Conservation (phyloP, 257 asterid species). For the Fraxinus cuspidata region DNA sequence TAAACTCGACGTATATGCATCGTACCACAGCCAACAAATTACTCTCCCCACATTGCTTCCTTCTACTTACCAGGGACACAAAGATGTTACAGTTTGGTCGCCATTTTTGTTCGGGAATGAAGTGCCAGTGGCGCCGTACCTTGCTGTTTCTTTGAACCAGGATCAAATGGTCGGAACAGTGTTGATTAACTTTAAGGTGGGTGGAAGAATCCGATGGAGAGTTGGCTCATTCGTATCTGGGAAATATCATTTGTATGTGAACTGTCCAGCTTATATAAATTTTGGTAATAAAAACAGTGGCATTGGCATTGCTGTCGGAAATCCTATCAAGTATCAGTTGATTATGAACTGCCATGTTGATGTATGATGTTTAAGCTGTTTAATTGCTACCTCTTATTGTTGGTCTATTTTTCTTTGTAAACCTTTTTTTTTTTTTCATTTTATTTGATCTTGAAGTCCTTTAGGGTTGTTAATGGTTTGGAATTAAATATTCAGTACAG, state of each 20-base stretch:
- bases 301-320: conserved; percentile 29
- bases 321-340: conserved; percentile 51
- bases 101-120: conserved; percentile 53
- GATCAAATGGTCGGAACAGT: conserved; percentile 52
- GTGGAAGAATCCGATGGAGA: conserved; percentile 70
- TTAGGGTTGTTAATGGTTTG: not conserved
- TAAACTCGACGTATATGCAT: conserved; percentile 43
- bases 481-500: too few relatives aligned
- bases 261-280: conserved; percentile 77
- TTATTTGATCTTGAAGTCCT: not conserved
- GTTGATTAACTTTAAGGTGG: conserved; percentile 45
- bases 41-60: conserved; percentile 56
- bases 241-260: conserved; percentile 54
- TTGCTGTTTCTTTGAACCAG: conserved; percentile 31
- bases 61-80: conserved; percentile 59
- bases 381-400: not conserved
- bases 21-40: conserved; percentile 68
- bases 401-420: not conserved
- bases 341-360: conserved; percentile 59
- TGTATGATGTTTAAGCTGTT: conserved; percentile 27
- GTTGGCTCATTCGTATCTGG: conserved; percentile 69
- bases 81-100: conserved; percentile 65
- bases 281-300: conserved; percentile 33
- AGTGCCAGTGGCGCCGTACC: conserved; percentile 58
- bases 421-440: not conserved